Conservation (phyloP, 1,139 yeast species). For the Wickerhamomyces sp. region DNA sequence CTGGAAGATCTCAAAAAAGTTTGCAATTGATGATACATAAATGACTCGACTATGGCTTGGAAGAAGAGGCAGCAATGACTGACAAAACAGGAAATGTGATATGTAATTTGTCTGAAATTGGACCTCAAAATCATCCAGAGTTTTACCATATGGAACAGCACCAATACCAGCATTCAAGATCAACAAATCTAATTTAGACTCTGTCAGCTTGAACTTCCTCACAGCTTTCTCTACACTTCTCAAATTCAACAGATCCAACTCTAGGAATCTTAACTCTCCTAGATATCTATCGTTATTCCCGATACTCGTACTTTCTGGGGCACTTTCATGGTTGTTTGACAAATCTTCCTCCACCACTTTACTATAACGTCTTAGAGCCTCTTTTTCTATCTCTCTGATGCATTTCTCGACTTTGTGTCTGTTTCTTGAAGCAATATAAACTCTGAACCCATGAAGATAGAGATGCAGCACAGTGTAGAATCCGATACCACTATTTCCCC, state of each 20-base stretch:
- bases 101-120: constrained; percentile 78
- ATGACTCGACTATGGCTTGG: constrained; percentile 49
- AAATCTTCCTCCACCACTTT: constrained; percentile 16
- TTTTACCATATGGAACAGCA: constrained; percentile 62
- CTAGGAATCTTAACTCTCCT: constrained; percentile 58
- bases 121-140: constrained; percentile 72
- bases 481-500: constrained; percentile 80
- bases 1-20: constrained; percentile 46
- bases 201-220: constrained; percentile 41
- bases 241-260: constrained; percentile 59
- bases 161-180: constrained; percentile 81
- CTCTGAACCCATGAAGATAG: constrained; percentile 70
- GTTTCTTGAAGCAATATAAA: constrained; percentile 71
- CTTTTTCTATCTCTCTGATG: constrained; percentile 46
- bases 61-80: constrained; percentile 52
- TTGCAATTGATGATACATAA: constrained; percentile 68
- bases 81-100: constrained; percentile 68
- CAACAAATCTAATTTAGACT: constrained; percentile 53
- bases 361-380: constrained; percentile 39
- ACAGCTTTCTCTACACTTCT: constrained; percentile 56
- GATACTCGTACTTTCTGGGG: not conserved
- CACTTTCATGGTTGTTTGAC: constrained; percentile 2
- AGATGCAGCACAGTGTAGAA: constrained; percentile 71
- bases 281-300: constrained; percentile 24
- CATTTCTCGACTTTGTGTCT: constrained; percentile 51